Base-by-base conservation (phyloP, 352 stramenopile genomes). In the Phytophthora pisi region DNA sequence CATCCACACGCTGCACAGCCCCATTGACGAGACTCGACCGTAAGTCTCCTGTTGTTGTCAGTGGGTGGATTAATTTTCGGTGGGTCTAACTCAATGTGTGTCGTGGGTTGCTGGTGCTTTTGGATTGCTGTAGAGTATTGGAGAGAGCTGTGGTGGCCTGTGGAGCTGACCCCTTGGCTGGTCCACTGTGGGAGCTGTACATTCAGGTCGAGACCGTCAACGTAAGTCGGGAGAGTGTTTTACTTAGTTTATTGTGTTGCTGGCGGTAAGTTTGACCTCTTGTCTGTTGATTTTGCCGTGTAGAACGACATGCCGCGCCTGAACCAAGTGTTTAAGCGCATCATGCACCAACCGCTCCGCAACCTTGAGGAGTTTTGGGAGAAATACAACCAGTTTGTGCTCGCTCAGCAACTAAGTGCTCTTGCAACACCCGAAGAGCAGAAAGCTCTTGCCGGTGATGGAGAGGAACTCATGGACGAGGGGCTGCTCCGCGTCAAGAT, bases 301-400 rank as follows among this genome's bases (percentile, higher is more conserved):
- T 60, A 93, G 86, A 93, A 93, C 64, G 81, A 93, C 54, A 93
- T 93, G 86, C 57, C 86, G 7, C 83, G 86, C 8, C 63, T 93
- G 26, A 93, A 93, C 60, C 70, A 88, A 67, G 81, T 93, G 53
- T 93, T 93, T 52, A 92, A 92, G 74, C 82, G 83, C 46, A 88
- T 91, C 30, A 84, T 93, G 75, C 34, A 81, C 18, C 77, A 90
- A 24, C 84, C 86, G 36, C 57, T 93, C 58, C 86, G 78, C 43
- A 93, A 93, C 65, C 63, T 93, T 36, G 86, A 91, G 16, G 86
- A 93, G 50, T 92, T 93, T 20, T 93, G 86, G 86, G 86, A 93
- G 40, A 92, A 91, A 58, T 93, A 93, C 69, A 93, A 93, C 65
- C 83, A 92, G 57, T 93, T 92, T 68, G 84, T 93, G 20, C 57